Evolutionary conservation across 495 filamentous ascomycete species (phyloP), one percentile per base, ranked within the genome.

Genomic region (Polyplosphaeria fusca): DNA sequence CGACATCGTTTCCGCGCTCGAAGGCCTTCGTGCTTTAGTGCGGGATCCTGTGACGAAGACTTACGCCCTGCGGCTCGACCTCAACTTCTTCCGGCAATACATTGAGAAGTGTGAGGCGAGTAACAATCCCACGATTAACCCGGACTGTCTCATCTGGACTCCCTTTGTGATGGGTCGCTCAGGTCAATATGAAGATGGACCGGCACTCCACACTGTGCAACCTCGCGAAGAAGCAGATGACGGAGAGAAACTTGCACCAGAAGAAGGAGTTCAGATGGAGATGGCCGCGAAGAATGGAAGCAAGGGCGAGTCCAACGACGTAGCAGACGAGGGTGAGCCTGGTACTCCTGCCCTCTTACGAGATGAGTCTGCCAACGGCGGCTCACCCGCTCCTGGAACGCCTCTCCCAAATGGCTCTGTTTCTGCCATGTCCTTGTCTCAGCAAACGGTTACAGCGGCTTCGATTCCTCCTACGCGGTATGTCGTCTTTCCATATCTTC

Each of bases 101-200:
- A 88, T 96, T 53, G 77, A 80, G 11, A 87, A 87, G 47, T 92
- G 91, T 83, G 88, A 95, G 69, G 79, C 75, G 46, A 96, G 95
- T 67, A 81, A 83, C 5, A 92, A 95, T 61, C 84, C 94, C 14
- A 87, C 83, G 56, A 81, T 98, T 32, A 91, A 95, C 63, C 83
- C 85, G 1, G 82, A 85, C 53, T 82, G 83, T 9, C 78, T 98
- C 32, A 84, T 91, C 2, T 98, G 93, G 93, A 96, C 89, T n/a
- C 93, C 94, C 12, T 98, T 93, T 70, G 82, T 98, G 48, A 96
- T 96, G 89, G 91, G 92, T 20, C 80, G 87, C 47, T 81, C 85
- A n/a, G 85, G 83, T 0, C 86, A 89, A 56, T 91, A 92, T 68
- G 88, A 96, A 66, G 80, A 90, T 38, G 85, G 83, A 40, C 84